These are phyloP conservation scores for Vicia faba DNA, from an alignment of 306 rosid species.

Conservation along the genomic window DNA sequence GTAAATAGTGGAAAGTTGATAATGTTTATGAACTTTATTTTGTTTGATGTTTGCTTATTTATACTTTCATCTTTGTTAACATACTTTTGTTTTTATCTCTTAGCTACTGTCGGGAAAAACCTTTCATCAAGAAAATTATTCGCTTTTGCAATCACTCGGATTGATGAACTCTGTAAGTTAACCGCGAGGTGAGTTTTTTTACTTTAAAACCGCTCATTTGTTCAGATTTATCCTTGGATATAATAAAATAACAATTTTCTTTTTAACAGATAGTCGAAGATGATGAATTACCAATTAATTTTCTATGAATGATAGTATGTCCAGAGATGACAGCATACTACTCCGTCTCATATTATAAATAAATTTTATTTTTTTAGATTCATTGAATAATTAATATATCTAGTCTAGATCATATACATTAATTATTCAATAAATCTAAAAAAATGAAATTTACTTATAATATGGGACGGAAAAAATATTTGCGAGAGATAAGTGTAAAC, in stretches of 20 bases:
- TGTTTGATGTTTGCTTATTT: neutral
- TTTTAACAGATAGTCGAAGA: slow-evolving; percentile 28
- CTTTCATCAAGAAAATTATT: slow-evolving; percentile 67
- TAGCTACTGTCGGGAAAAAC: slow-evolving; percentile 71
- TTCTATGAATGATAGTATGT: too few relatives aligned
- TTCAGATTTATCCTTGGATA: slow-evolving; percentile 5
- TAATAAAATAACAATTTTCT: slow-evolving; percentile 19
- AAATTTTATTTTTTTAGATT: too few relatives aligned
- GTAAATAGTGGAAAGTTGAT: slow-evolving; percentile 7
- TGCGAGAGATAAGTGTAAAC: too few relatives aligned
- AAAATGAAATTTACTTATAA: too few relatives aligned
- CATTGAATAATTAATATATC: too few relatives aligned
- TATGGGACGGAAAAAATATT: too few relatives aligned
- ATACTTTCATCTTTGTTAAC: too few relatives aligned
- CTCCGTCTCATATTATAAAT: too few relatives aligned
- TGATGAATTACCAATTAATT: too few relatives aligned
- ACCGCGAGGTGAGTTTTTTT: slow-evolving; percentile 34
- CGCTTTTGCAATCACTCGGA: slow-evolving; percentile 71
- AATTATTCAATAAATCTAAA: too few relatives aligned
- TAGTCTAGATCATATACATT: too few relatives aligned
- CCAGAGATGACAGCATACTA: too few relatives aligned
- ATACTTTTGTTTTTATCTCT: slow-evolving; percentile 1
- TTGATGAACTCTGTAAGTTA: slow-evolving; percentile 46
- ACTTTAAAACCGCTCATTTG: slow-evolving; percentile 25
- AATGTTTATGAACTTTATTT: slow-evolving; percentile 4